phyloP scores from a whole-genome alignment of 768 basidiomycete genomes.

The Termitomyces sp. region DNA sequence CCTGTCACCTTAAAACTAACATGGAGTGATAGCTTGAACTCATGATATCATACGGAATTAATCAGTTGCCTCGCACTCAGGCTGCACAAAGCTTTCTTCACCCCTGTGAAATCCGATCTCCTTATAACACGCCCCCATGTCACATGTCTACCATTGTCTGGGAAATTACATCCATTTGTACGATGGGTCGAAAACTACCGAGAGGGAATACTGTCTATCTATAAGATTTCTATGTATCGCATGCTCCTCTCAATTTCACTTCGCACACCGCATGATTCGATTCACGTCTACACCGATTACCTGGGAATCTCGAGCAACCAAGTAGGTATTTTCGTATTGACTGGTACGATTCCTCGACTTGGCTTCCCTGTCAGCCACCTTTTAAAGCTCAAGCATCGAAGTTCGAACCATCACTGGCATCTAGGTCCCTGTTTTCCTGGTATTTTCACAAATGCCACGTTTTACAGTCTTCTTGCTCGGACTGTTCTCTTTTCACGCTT shows the following conservation, averaged over 20 bases:
- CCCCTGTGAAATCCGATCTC: not conserved
- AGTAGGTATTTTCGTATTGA: not conserved
- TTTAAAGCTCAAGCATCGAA: not conserved
- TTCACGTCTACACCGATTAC: not conserved
- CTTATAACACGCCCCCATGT: not conserved
- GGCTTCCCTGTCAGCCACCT: not conserved
- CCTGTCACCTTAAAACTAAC: too few relatives aligned
- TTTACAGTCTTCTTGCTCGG: not conserved
- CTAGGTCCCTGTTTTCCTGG: not conserved
- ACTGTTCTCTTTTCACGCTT: not conserved
- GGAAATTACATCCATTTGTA: not conserved
- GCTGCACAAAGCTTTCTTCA: not conserved
- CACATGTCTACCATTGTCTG: not conserved
- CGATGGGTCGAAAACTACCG: not conserved
- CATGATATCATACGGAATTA: not conserved
- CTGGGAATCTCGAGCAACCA: not conserved
- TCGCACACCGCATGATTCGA: not conserved
- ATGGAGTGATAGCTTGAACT: not conserved
- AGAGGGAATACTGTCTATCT: not conserved
- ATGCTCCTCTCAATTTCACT: not conserved
- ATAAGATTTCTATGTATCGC: not conserved
- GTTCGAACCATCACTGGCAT: not conserved
- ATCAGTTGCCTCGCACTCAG: too few relatives aligned
- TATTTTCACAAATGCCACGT: not conserved
- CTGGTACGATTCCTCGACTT: not conserved